phyloP scores from a whole-genome alignment of 179 eudicot genomes.

The Actinidia polygama region DNA sequence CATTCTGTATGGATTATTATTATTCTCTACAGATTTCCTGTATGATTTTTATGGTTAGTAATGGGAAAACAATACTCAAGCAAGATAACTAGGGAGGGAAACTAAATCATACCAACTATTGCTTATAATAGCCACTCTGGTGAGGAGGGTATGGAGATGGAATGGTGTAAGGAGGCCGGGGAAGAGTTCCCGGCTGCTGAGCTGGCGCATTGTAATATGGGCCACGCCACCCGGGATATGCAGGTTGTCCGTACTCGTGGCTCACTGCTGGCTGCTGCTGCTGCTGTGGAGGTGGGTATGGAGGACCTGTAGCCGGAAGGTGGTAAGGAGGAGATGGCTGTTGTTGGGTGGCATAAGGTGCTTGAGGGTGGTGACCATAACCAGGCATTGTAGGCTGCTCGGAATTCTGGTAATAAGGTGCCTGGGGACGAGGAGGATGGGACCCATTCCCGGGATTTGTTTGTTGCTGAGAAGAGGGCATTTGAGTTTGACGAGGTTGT shows the following conservation, averaged over 20 bases:
- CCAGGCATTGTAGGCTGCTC: conserved; percentile 61
- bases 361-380: conserved; percentile 47
- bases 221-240: conserved; percentile 95
- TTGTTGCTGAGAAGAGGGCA: conserved; percentile 59
- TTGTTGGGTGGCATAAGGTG: conserved; percentile 48
- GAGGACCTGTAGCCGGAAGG: conserved; percentile 36
- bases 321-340: conserved; percentile 63
- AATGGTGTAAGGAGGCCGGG: conserved; percentile 84
- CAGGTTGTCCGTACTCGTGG: conserved; percentile 93
- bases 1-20: too few relatives aligned
- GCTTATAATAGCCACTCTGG: conserved; percentile 90
- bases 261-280: conserved; percentile 56
- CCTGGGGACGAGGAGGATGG: conserved; percentile 54
- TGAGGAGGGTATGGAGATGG: conserved; percentile 65
- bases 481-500: conserved; percentile 61
- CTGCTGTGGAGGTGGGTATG: conserved; percentile 63
- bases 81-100: too few relatives aligned
- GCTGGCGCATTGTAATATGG: conserved; percentile 73
- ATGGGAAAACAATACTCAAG: too few relatives aligned
- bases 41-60: too few relatives aligned
- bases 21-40: too few relatives aligned
- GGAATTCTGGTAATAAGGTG: conserved; percentile 46
- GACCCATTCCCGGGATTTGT: conserved; percentile 43
- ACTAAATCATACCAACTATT: conserved; percentile 20
- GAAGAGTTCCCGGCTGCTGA: conserved; percentile 74